phyloP scores from a whole-genome alignment of 2,329 filamentous ascomycete genomes.

The Cladophialophora exuberans region DNA sequence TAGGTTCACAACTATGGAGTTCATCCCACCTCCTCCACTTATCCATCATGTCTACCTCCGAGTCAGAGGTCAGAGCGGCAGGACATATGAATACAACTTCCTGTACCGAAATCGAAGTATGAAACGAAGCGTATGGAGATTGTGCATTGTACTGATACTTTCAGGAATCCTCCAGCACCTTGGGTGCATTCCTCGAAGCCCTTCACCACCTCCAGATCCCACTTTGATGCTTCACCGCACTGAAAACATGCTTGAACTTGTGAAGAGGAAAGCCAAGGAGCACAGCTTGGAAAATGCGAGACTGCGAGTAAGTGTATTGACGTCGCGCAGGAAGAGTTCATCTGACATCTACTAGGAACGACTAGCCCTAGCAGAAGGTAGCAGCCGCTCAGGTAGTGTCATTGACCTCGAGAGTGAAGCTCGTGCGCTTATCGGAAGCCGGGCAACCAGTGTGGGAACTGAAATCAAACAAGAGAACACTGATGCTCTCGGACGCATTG shows the following conservation, averaged over 20 bases:
- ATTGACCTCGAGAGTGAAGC: not conserved
- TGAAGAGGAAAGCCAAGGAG: not conserved
- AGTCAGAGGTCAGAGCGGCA: not conserved
- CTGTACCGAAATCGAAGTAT: constrained; percentile 17
- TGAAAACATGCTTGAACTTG: not conserved
- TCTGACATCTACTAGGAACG: not conserved
- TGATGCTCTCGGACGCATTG: not conserved
- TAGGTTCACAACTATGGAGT: not conserved
- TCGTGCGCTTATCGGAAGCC: not conserved
- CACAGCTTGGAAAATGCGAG: not conserved
- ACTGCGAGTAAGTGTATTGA: not conserved
- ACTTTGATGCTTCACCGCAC: constrained; percentile 1
- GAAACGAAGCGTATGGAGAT: not conserved
- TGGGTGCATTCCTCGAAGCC: constrained; percentile 21
- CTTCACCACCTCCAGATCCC: constrained; percentile 13
- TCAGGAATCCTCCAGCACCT: constrained; percentile 19
- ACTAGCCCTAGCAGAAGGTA: not conserved
- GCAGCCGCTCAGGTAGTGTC: not conserved
- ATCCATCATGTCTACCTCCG: not conserved
- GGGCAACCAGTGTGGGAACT: not conserved
- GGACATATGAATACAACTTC: constrained; percentile 11
- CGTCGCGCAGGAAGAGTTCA: not conserved
- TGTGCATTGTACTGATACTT: not conserved
- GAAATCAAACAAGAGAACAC: not conserved
- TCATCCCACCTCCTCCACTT: not conserved